Evolutionary conservation across 768 basidiomycete species (phyloP).

Genomic region (Brasilioporus rufonigricans): DNA sequence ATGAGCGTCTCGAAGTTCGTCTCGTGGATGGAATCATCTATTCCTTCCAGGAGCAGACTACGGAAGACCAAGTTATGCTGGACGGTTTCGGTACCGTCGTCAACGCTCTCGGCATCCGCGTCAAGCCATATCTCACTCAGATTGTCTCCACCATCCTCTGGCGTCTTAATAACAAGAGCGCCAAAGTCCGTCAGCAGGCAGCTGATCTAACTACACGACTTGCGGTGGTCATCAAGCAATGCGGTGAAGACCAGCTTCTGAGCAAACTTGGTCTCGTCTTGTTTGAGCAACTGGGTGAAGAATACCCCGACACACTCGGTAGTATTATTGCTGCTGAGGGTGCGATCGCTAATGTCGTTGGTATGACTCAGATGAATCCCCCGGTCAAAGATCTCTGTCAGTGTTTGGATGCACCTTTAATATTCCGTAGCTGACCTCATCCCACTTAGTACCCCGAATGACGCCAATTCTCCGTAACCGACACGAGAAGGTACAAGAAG

Average conservation of each 20-base stretch:
- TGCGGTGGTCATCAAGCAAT: constrained; percentile 98
- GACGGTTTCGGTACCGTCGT: constrained; percentile 98
- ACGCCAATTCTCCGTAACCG: constrained; percentile 99
- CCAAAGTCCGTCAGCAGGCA: constrained; percentile 98
- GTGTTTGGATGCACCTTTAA: constrained; percentile 33
- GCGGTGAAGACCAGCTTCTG: constrained; percentile 92
- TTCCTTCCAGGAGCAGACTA: constrained; percentile 99
- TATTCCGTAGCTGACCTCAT: background rate
- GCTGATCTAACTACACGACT: constrained; percentile 97
- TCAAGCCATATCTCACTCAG: constrained; percentile 97
- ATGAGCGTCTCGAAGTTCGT: constrained; percentile 90
- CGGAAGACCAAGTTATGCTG: constrained; percentile 98
- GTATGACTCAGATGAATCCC: constrained; percentile 99
- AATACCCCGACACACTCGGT: constrained; percentile 98
- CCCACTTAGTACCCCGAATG: constrained; percentile 89
- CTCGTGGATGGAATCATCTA: constrained; percentile 99
- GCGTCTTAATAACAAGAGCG: constrained; percentile 99
- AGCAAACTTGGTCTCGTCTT: constrained; percentile 96
- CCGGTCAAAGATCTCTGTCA: constrained; percentile 97
- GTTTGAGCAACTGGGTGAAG: constrained; percentile 98
- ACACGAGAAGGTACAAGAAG: constrained; percentile 99
- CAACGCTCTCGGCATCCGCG: constrained; percentile 92
- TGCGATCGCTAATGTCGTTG: constrained; percentile 98
- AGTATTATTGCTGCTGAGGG: constrained; percentile 99
- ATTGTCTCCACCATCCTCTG: constrained; percentile 99